These are phyloP conservation scores for Plasmodium yoelii DNA, from an alignment of 169 alveolate genomes.

Conservation along the genomic window DNA sequence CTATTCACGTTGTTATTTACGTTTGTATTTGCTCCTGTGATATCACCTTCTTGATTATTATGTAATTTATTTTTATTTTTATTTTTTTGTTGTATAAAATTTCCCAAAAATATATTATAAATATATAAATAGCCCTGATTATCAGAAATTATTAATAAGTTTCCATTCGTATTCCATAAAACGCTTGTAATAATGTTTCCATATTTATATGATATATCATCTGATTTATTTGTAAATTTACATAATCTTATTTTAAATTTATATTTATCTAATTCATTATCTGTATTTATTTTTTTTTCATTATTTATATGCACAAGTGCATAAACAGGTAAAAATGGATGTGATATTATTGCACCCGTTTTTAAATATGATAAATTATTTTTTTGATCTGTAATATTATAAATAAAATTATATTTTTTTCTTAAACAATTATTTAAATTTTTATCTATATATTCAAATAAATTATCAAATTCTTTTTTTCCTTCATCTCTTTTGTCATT, in stretches of 20 bases:
- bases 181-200: slow-evolving; percentile 33
- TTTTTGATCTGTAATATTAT: slow-evolving; percentile 12
- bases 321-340: slow-evolving; percentile 54
- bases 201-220: slow-evolving; percentile 32
- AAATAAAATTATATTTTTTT: slow-evolving; percentile 34
- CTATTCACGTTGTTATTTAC: not conserved
- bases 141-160: slow-evolving; percentile 40
- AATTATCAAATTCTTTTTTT: slow-evolving; percentile 23
- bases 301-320: slow-evolving; percentile 59
- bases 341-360: slow-evolving; percentile 65
- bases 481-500: not conserved
- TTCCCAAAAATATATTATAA: slow-evolving; percentile 54
- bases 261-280: slow-evolving; percentile 2
- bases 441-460: slow-evolving; percentile 37
- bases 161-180: slow-evolving; percentile 30
- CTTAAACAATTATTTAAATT: slow-evolving; percentile 45
- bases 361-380: slow-evolving; percentile 15
- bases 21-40: not conserved
- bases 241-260: slow-evolving; percentile 50
- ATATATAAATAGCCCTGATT: slow-evolving; percentile 36
- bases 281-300: slow-evolving; percentile 15
- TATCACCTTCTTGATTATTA: too few species aligned
- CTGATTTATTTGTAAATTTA: slow-evolving; percentile 18
- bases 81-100: slow-evolving; percentile 4
- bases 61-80: not conserved